Evolutionary conservation across 1,284 basidiomycete species (phyloP).

Genomic region (Cutaneotrichosporon sp.): DNA sequence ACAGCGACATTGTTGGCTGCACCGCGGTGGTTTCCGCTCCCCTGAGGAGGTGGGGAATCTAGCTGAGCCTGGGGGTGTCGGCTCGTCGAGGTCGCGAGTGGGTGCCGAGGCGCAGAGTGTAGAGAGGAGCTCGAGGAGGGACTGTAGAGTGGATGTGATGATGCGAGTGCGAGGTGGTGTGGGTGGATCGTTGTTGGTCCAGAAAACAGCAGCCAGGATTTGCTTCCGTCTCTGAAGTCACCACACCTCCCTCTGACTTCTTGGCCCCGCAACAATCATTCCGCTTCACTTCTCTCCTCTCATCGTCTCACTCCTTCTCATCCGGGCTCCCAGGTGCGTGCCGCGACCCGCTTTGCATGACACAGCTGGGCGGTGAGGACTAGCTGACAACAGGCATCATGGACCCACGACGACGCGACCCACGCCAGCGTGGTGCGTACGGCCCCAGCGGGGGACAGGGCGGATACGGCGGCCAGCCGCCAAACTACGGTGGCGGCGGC

Average conservation of each 20-base stretch:
- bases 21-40: constrained; percentile 8
- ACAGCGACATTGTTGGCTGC: constrained; percentile 25
- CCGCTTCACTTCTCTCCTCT: neutral
- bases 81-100: neutral
- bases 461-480: neutral
- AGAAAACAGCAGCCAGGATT: constrained; percentile 9
- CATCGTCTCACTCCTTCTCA: neutral
- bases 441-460: constrained; percentile 4
- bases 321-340: neutral
- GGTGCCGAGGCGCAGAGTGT: neutral
- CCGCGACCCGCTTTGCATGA: neutral
- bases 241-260: neutral
- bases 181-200: constrained; percentile 3
- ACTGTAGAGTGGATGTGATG: neutral
- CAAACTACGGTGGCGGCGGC: constrained; percentile 1
- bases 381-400: constrained; percentile 7
- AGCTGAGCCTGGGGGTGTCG: neutral
- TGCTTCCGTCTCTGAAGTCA: constrained; percentile 11
- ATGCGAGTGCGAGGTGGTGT: neutral
- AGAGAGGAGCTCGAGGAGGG: neutral
- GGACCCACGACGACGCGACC: constrained; percentile 22
- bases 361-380: too few species aligned
- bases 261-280: neutral
- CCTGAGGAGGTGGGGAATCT: neutral
- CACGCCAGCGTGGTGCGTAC: constrained; percentile 18